Base-by-base conservation (phyloP, 2,329 filamentous ascomycete species). In the Thelonectria rubi region DNA sequence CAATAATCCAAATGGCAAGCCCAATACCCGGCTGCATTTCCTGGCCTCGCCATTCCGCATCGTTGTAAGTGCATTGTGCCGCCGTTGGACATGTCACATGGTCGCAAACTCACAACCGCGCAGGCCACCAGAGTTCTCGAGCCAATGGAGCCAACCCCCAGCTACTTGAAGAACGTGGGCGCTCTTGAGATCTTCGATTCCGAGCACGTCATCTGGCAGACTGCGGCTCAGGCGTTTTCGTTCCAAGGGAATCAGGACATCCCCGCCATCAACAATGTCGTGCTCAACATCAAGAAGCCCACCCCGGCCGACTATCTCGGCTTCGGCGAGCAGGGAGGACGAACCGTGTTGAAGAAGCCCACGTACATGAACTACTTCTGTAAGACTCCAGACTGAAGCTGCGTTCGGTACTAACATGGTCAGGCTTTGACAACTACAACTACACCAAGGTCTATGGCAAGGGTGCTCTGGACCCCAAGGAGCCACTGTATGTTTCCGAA, bases 341-440 rank as follows among this genome's bases (percentile, higher is more conserved):
- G 42, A 37, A 51, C 49, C 17, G 15, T 58, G 10, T 52, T 58
- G 18, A 56, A 56, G 37, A 56, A 56, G 21, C 46, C 47, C 8
- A 56, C 54, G 7, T 56, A 50, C 14, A 49, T 56, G 54, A 56
- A 56, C 45, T 56, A 49, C 37, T 56, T 56, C n/a, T 49, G 54
- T 56, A 30, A 20, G 54, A 42, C 7, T 26, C 17, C 37, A 21
- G 9, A 5, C 21, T 30, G 5, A 15, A 14, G 11, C 2, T 15
- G 10, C 7, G 9, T 10, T 3, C 45, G 6, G 10, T 4, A 7
- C 54, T 56, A 10, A 56, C 26, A 21, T 1, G 3, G 2, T 10
- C 18, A 56, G 54, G 47, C 37, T 56, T 32, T 32, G 54, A 56
- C 30, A 56, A 56, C 8, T 49, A 49, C 45, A 50, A 48, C 12